Conservation (phyloP, 1,139 yeast genomes). For the Kluyveromyces sp. region DNA sequence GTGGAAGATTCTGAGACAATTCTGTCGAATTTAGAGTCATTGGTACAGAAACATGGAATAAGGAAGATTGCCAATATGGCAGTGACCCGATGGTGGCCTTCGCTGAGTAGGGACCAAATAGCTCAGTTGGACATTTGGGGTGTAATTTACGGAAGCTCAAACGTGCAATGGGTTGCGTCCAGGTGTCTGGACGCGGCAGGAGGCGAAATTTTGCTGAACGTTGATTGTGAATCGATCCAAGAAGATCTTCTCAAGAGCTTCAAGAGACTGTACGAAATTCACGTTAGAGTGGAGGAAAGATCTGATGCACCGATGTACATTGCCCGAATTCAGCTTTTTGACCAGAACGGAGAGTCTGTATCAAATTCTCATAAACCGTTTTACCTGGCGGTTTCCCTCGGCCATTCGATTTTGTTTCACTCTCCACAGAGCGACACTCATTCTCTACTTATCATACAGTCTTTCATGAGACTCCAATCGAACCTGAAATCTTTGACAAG, state of each 20-base stretch:
- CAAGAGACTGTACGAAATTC: conserved; percentile 45
- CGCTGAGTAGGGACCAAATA: conserved; percentile 38
- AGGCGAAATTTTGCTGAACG: conserved; percentile 34
- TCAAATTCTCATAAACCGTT: conserved; percentile 35
- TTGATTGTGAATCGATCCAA: conserved; percentile 39
- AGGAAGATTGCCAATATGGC: conserved; percentile 4
- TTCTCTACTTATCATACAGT: conserved; percentile 48
- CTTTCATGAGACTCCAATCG: background rate
- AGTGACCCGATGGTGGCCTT: conserved; percentile 6
- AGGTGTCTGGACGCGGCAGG: conserved; percentile 41
- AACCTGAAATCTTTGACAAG: conserved; percentile 18
- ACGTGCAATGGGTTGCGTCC: conserved; percentile 53
- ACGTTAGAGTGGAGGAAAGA: conserved; percentile 61
- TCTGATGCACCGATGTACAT: conserved; percentile 55
- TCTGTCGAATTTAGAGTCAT: background rate
- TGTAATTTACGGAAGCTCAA: conserved; percentile 49
- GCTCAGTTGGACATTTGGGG: conserved; percentile 68
- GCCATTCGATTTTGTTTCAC: conserved; percentile 63
- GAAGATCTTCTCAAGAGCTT: conserved; percentile 43
- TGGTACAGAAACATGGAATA: conserved; percentile 4
- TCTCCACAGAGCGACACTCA: conserved; percentile 44
- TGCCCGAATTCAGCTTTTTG: conserved; percentile 63
- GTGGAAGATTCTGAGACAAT: conserved; percentile 2
- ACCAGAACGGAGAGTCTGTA: conserved; percentile 30
- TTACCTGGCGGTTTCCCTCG: conserved; percentile 59